Evolutionary conservation across 805 yeast species (phyloP), one percentile per base, ranked within the genome.

Genomic region (Candida montana): DNA sequence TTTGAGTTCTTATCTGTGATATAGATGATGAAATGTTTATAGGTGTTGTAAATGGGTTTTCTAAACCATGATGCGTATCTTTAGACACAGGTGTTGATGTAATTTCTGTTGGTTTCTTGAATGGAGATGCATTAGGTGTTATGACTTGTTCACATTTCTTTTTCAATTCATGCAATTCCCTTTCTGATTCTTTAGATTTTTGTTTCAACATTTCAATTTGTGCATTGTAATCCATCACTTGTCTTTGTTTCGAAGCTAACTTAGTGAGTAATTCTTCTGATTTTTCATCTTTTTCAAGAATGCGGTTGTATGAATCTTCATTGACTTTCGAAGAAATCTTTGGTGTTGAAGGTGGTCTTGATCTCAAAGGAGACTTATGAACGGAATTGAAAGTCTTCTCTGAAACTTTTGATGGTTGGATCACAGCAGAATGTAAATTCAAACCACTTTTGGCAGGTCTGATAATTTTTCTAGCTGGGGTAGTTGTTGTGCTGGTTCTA

Each of bases 231-330:
- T 77, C 81, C 15, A 67, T 46, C 8, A 79, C 68, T 41, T 69
- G 69, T 45, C 79, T 66, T 51, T 78, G 81, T 52, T 79, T 79
- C 2, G 69, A 51, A 0, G 83, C 78, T 38, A 72, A 48, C 33
- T 59, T 56, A 39, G 58, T 67, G 29, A 73, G 51, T 15, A 72
- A 13, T 5, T 45, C 37, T 11, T 51, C 53, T 20, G 52, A 45
- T 27, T 37, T 17, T 3, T 17, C 36, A 8, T 31, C 36, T 13
- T 34, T 26, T 34, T 27, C 28, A 7, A 28, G 7, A 19, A 20
- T 17, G 6, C 30, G 32, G 13, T 23, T 36, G 28, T 35, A 27
- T 10, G 31, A 12, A 9, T 26, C 16, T 41, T 39, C 20, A 21
- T 28, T 10, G 10, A 16, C 13, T 8, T 3, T 32, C 18, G 6